phyloP scores from a whole-genome alignment of 305 asterid species.

The Ajuga reptans region DNA sequence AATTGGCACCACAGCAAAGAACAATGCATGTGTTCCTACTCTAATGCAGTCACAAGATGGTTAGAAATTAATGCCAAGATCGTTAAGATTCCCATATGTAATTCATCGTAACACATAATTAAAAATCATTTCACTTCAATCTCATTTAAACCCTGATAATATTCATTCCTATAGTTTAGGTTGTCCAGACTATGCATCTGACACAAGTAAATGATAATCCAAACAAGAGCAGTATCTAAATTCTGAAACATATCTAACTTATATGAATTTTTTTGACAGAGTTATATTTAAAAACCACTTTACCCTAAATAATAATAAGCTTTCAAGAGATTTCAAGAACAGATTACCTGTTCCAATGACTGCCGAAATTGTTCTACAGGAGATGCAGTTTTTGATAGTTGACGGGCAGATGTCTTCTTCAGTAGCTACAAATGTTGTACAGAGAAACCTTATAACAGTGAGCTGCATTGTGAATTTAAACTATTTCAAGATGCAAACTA shows the following conservation, averaged over 20 bases:
- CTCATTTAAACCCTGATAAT: neutral
- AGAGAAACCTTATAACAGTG: conserved; percentile 56
- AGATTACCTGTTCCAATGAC: conserved; percentile 57
- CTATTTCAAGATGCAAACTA: conserved; percentile 40
- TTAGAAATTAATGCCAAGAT: neutral
- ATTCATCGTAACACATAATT: neutral
- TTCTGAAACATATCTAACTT: neutral
- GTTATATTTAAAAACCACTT: neutral
- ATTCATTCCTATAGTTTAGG: neutral
- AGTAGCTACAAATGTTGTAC: conserved; percentile 72
- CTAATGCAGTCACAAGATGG: neutral
- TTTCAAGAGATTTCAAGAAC: neutral
- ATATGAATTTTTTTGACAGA: conserved; percentile 5
- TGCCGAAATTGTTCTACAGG: conserved; percentile 65
- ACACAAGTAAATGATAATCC: neutral
- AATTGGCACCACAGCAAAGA: neutral
- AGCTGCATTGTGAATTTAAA: conserved; percentile 51
- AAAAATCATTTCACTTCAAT: neutral
- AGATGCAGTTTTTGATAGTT: conserved; percentile 50
- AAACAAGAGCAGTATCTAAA: neutral
- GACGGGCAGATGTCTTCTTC: conserved; percentile 63
- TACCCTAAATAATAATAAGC: neutral
- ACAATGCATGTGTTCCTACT: neutral
- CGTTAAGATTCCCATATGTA: neutral
- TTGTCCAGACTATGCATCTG: neutral